Conservation (phyloP, 352 stramenopile genomes). For the Pythium myriotylum region DNA sequence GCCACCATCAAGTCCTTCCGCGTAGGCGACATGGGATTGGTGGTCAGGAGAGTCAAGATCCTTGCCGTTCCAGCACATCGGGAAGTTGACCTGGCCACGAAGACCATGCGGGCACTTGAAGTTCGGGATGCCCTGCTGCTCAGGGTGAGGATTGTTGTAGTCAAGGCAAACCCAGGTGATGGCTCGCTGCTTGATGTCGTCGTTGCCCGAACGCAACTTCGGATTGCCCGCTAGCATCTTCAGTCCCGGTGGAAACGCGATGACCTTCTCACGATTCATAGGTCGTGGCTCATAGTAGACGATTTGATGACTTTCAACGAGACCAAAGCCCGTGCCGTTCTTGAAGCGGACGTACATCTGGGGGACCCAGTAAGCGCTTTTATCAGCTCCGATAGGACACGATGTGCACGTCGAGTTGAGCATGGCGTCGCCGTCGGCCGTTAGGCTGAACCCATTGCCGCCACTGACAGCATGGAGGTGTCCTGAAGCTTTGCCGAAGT, state of each 20-base stretch:
- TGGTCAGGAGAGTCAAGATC: constrained; percentile 52
- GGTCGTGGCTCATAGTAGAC: constrained; percentile 51
- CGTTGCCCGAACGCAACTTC: constrained; percentile 31
- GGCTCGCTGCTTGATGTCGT: constrained; percentile 42
- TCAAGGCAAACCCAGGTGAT: constrained; percentile 55
- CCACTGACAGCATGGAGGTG: constrained; percentile 51
- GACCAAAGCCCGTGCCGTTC: constrained; percentile 51
- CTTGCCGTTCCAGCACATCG: constrained; percentile 56
- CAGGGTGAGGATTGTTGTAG: constrained; percentile 39
- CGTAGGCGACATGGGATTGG: constrained; percentile 56
- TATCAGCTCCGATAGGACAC: constrained; percentile 46
- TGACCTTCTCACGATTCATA: constrained; percentile 37
- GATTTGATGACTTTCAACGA: constrained; percentile 56
- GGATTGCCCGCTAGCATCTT: constrained; percentile 55
- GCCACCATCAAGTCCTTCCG: constrained; percentile 42
- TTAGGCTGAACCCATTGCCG: constrained; percentile 54
- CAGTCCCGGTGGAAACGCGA: constrained; percentile 45
- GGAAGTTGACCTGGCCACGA: constrained; percentile 57
- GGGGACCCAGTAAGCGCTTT: constrained; percentile 57
- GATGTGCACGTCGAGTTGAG: constrained; percentile 50
- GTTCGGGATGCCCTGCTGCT: constrained; percentile 50
- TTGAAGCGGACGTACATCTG: constrained; percentile 60
- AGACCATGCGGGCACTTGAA: constrained; percentile 47
- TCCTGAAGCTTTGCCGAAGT: constrained; percentile 22
- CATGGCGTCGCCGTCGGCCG: constrained; percentile 40